Conservation (phyloP, 345 rosid species). For the Toxicodendron radicans region DNA sequence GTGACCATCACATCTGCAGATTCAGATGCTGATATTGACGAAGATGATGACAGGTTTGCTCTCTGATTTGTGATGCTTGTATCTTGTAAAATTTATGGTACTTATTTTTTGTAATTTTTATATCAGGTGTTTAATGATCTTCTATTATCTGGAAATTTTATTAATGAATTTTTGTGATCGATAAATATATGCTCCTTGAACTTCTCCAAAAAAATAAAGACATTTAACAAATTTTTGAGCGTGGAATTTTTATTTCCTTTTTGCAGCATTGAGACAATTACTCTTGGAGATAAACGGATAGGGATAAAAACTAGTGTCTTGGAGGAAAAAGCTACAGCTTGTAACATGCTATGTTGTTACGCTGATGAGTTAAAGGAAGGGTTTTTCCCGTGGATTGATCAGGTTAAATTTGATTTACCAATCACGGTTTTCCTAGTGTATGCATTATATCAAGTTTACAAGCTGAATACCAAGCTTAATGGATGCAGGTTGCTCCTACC, state of each 20-base stretch:
- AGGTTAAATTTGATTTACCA: conserved; percentile 27
- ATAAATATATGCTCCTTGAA: not conserved
- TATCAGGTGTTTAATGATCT: not conserved
- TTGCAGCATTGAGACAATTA: conserved; percentile 70
- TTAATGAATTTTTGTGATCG: not conserved
- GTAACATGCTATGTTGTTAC: conserved; percentile 66
- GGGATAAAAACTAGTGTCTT: conserved; percentile 61
- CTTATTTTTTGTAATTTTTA: not conserved
- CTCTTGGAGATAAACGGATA: conserved; percentile 75
- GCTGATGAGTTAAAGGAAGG: conserved; percentile 69
- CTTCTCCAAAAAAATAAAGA: not conserved
- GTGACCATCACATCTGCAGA: conserved; percentile 70
- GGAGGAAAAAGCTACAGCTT: conserved; percentile 72
- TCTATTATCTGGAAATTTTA: not conserved
- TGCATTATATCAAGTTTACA: conserved; percentile 9
- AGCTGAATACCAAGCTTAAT: not conserved
- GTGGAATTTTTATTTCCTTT: not conserved
- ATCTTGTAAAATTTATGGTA: not conserved
- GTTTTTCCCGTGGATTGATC: conserved; percentile 62
- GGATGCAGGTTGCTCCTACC: conserved; percentile 59
- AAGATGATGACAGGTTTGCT: conserved; percentile 65
- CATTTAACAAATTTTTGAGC: too few species aligned
- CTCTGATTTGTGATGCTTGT: conserved; percentile 11
- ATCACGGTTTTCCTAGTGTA: not conserved
- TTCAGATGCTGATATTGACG: conserved; percentile 63